Conservation (phyloP, 2,329 filamentous ascomycete genomes). For the Sphaerulina populicola region DNA sequence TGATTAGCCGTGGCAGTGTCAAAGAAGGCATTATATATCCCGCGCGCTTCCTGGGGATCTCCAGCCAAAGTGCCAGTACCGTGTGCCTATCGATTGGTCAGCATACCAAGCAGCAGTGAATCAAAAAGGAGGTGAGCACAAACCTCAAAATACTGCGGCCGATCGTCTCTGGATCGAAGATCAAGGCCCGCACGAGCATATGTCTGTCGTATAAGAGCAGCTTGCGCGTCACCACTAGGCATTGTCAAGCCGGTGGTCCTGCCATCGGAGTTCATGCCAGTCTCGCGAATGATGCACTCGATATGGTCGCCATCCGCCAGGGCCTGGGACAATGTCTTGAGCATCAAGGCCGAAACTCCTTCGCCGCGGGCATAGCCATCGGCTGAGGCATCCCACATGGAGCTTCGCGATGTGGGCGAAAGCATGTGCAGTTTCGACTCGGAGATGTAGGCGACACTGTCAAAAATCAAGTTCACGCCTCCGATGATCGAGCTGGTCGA, state of each 20-base stretch:
- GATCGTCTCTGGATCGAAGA: slow-evolving; percentile 7
- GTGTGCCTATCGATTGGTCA: slow-evolving; percentile 15
- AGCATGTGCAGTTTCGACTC: slow-evolving; percentile 20
- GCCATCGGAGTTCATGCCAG: slow-evolving; percentile 36
- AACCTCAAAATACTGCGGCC: slow-evolving; percentile 18
- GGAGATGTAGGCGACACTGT: slow-evolving; percentile 10
- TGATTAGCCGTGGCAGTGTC: background rate
- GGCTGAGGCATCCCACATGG: slow-evolving; percentile 34
- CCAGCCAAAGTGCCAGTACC: slow-evolving; percentile 32
- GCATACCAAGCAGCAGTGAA: background rate
- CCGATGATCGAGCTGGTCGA: slow-evolving; percentile 16
- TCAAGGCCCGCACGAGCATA: slow-evolving; percentile 31
- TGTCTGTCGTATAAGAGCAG: slow-evolving; percentile 30
- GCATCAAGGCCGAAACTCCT: slow-evolving; percentile 43
- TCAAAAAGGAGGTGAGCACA: background rate
- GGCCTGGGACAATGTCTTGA: slow-evolving; percentile 46
- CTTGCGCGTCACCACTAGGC: slow-evolving; percentile 35
- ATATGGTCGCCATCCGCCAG: slow-evolving; percentile 42
- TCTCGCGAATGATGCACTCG: slow-evolving; percentile 34
- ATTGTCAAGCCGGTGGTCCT: slow-evolving; percentile 34
- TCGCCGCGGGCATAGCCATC: slow-evolving; percentile 49
- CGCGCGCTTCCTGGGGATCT: slow-evolving; percentile 25
- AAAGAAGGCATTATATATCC: slow-evolving; percentile 19
- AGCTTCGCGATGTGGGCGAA: slow-evolving; percentile 24
- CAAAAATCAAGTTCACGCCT: slow-evolving; percentile 27